Evolutionary conservation across 768 basidiomycete species (phyloP), one percentile per base, ranked within the genome.

Genomic region (Lactarius tabidus): DNA sequence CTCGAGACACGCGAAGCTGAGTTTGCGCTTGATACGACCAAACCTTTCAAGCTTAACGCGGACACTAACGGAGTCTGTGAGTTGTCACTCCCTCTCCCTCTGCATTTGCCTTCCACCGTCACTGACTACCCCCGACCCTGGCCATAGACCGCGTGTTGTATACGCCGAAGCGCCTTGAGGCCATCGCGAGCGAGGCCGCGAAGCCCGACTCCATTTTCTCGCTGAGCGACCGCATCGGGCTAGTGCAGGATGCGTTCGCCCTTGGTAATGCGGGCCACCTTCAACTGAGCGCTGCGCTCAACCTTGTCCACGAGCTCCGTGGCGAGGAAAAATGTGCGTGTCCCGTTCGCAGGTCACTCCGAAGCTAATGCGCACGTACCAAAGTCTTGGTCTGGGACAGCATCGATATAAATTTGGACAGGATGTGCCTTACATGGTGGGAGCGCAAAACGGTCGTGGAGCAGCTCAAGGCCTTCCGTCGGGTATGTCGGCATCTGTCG

Each of bases 31-130:
- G 88, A 93, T 74, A 90, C 86, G 15, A 84, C 76, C 74, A 85
- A 83, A 72, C 79, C 85, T 6, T 98, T 88, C 82, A 98, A 98
- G 77, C 78, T 98, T 67, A 98, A 98, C 73, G 89, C 89, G 3
- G 88, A 88, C 48, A 95, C 93, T 1, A 84, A 84, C 58, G 94
- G 95, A 65, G 91, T 96, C 70, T 98, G 93, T 93, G 70, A 67
- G 93, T 80, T 10, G 7, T 23, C 23, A 6, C 12, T 61, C 67
- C 23, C 15, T 33, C n/a, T 58, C 58, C 63, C 54, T 59, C 41
- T 33, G 26, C 36, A 14, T 7, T 14, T 36, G 26, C 41, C 15
- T 15, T 29, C 4, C 23, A 0, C 2, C 18, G 18, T 20, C 9
- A 15, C 62, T 41, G 20, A 69, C 31, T 8, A 23, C 20, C 28